Conservation (phyloP, 352 stramenopile genomes). For the Phytophthora multivora region DNA sequence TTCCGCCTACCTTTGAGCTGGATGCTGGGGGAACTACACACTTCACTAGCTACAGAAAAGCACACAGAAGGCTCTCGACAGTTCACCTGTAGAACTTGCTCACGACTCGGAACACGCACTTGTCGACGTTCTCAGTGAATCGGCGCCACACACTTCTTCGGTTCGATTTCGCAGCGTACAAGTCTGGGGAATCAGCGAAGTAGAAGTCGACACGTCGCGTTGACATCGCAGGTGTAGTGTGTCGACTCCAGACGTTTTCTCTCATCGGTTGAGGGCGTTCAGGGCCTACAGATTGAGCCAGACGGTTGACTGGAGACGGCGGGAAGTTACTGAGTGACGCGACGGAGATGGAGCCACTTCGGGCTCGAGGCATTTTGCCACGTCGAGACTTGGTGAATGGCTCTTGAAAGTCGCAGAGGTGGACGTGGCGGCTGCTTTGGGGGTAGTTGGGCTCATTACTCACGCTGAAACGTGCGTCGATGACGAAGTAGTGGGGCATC, state of each 20-base stretch:
- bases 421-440: not conserved
- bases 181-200: constrained; percentile 14
- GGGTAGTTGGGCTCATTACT: constrained; percentile 13
- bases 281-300: constrained; percentile 30
- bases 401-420: not conserved
- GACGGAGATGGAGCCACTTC: constrained; percentile 34
- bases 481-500: constrained; percentile 34
- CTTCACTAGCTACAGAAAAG: not conserved
- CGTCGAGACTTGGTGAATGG: constrained; percentile 4
- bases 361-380: constrained; percentile 16
- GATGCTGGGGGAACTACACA: not conserved
- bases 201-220: constrained; percentile 8
- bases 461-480: constrained; percentile 35
- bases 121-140: constrained; percentile 33
- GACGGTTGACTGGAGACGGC: constrained; percentile 26
- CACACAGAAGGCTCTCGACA: not conserved
- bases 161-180: constrained; percentile 26
- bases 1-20: constrained; percentile 18
- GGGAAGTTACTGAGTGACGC: constrained; percentile 9
- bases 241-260: constrained; percentile 17
- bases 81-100: constrained; percentile 41
- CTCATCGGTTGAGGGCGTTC: constrained; percentile 1
- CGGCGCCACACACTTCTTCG: constrained; percentile 28
- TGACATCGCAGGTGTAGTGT: constrained; percentile 26
- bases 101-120: constrained; percentile 32